Percentiles rank a stretch among this genome's conserved stretches.
Evolutionary conservation across 306 rosid genomes (phyloP).

Genomic region (Gastrolobium bilobum): DNA sequence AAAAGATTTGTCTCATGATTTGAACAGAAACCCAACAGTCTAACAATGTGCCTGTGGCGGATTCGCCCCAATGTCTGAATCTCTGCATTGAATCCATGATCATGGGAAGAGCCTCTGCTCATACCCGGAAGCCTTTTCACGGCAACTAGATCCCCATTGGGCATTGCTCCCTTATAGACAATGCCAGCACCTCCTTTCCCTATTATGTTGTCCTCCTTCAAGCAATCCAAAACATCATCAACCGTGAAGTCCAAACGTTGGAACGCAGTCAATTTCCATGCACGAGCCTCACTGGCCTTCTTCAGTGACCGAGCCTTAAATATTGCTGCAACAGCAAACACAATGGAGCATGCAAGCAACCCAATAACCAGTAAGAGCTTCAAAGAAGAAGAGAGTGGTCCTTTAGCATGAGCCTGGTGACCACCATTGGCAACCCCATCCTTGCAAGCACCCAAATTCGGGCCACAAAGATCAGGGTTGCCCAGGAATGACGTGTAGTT

Average conservation of each 20-base stretch:
- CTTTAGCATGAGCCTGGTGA: slow-evolving; percentile 64
- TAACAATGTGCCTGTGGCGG: slow-evolving; percentile 92
- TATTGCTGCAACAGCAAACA: slow-evolving; percentile 81
- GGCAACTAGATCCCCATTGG: slow-evolving; percentile 79
- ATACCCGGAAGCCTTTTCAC: slow-evolving; percentile 93
- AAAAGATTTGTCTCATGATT: slow-evolving; percentile 95
- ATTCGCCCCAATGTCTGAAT: slow-evolving; percentile 94
- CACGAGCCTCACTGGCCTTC: slow-evolving; percentile 82
- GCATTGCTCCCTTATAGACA: slow-evolving; percentile 92
- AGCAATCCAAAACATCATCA: slow-evolving; percentile 87
- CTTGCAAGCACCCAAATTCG: slow-evolving; percentile 89
- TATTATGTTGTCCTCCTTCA: slow-evolving; percentile 92
- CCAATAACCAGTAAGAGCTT: slow-evolving; percentile 83
- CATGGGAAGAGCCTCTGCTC: slow-evolving; percentile 94
- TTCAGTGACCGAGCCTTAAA: slow-evolving; percentile 87
- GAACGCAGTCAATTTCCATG: slow-evolving; percentile 93
- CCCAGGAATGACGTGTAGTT: slow-evolving; percentile 92
- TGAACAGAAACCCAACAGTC: slow-evolving; percentile 91
- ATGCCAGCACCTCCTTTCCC: slow-evolving; percentile 99
- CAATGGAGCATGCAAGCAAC: slow-evolving; percentile 80
- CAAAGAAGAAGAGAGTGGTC: slow-evolving; percentile 76
- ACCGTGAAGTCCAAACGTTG: slow-evolving; percentile 92
- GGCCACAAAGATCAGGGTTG: slow-evolving; percentile 87
- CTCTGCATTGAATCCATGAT: slow-evolving; percentile 98
- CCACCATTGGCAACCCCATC: slow-evolving; percentile 70